Conservation (phyloP, 2,329 filamentous ascomycete genomes). For the Phialocephala subalpina region DNA sequence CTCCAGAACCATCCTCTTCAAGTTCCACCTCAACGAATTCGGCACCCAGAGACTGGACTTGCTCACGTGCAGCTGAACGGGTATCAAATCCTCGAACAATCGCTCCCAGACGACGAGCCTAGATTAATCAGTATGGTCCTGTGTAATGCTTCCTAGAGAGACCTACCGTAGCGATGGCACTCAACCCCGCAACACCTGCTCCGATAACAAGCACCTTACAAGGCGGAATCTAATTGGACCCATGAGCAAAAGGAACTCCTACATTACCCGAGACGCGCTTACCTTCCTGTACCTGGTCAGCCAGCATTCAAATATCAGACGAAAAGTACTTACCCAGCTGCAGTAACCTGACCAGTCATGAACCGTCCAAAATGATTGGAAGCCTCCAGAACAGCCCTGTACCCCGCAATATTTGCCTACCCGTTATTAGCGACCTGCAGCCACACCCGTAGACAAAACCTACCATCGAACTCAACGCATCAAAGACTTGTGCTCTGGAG, state of each 20-base stretch:
- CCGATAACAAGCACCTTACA: constrained; percentile 92
- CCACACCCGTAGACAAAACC: constrained; percentile 70
- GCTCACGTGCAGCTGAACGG: constrained; percentile 85
- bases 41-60: constrained; percentile 88
- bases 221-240: constrained; percentile 74
- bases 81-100: constrained; percentile 93
- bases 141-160: not conserved
- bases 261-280: constrained; percentile 18
- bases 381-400: constrained; percentile 89
- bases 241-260: constrained; percentile 17
- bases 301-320: constrained; percentile 14
- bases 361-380: constrained; percentile 91
- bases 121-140: constrained; percentile 22
- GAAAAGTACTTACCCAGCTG: constrained; percentile 67
- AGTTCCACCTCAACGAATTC: constrained; percentile 90
- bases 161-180: constrained; percentile 79
- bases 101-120: constrained; percentile 83
- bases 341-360: constrained; percentile 88
- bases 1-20: constrained; percentile 83
- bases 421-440: no score
- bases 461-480: constrained; percentile 89
- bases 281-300: constrained; percentile 44
- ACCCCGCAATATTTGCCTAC: constrained; percentile 46
- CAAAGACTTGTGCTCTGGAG: constrained; percentile 86
- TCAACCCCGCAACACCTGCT: constrained; percentile 87